A percentile compares a stretch with the other conserved stretches of the same genome.
phyloP scores from a whole-genome alignment of 768 basidiomycete genomes.

The Tylopilus sp. region DNA sequence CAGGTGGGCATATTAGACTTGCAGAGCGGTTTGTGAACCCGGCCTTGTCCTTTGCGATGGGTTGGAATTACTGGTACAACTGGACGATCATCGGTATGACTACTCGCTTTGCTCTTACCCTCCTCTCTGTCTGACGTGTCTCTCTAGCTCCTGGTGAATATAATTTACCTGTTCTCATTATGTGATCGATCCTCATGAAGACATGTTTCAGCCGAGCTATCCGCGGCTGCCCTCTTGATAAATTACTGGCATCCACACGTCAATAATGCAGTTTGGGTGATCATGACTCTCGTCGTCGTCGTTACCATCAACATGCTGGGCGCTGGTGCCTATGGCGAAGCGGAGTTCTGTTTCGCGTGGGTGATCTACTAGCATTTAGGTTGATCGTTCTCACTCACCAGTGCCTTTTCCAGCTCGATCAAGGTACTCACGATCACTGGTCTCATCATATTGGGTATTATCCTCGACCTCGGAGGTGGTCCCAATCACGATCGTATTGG shows the following conservation, averaged over 20 bases:
- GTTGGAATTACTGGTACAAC: slow-evolving; percentile 54
- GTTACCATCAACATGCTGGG: slow-evolving; percentile 74
- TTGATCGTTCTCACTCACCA: background rate
- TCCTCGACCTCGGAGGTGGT: slow-evolving; percentile 87
- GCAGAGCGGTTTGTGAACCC: slow-evolving; percentile 82
- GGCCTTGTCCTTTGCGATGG: slow-evolving; percentile 57
- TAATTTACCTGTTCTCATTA: background rate
- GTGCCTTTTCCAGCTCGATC: slow-evolving; percentile 50
- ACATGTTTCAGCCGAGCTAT: slow-evolving; percentile 26
- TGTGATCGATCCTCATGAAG: slow-evolving; percentile 1
- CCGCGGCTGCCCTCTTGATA: slow-evolving; percentile 65
- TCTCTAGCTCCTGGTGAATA: slow-evolving; percentile 25
- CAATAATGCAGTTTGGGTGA: slow-evolving; percentile 74
- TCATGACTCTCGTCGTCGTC: slow-evolving; percentile 71
- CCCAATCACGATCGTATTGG: slow-evolving; percentile 69
- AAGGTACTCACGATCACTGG: slow-evolving; percentile 86
- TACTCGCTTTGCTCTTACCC: fast-evolving
- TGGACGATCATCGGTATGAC: slow-evolving; percentile 25
- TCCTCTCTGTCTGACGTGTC: background rate
- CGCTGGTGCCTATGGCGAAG: slow-evolving; percentile 78
- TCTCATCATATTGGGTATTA: slow-evolving; percentile 62
- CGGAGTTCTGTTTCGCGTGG: slow-evolving; percentile 82
- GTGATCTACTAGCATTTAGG: background rate
- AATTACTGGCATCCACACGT: slow-evolving; percentile 62
- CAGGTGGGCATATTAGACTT: slow-evolving; percentile 78